These are phyloP conservation scores for Solioccasus polychromus DNA, from an alignment of 768 basidiomycete genomes.

Conservation along the genomic window DNA sequence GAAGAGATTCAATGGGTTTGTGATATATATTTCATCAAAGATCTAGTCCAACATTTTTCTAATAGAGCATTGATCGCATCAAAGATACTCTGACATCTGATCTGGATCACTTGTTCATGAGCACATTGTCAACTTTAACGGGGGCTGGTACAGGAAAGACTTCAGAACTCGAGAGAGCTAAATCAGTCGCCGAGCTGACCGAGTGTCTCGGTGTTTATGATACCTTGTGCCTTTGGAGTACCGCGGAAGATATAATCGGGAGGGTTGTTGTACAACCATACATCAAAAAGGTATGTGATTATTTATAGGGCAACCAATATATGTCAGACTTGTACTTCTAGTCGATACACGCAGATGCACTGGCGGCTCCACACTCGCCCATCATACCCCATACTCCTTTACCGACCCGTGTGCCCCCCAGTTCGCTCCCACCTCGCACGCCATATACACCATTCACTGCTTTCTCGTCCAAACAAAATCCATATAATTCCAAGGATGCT, in stretches of 20 bases:
- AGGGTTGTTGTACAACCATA: conserved; percentile 71
- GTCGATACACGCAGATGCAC: conserved; percentile 73
- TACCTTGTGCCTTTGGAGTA: conserved; percentile 72
- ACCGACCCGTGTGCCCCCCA: conserved; percentile 11
- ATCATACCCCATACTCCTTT: conserved; percentile 77
- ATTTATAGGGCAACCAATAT: not conserved
- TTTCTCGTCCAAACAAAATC: conserved; percentile 40
- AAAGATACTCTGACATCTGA: conserved; percentile 83
- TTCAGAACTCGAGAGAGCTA: conserved; percentile 64
- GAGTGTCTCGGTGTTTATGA: conserved; percentile 84
- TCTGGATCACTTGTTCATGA: conserved; percentile 77
- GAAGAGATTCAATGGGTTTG: conserved; percentile 83
- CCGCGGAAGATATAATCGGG: conserved; percentile 85
- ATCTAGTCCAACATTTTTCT: conserved; percentile 5
- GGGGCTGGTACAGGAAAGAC: conserved; percentile 46
- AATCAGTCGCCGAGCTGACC: conserved; percentile 60
- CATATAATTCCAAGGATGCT: conserved; percentile 32
- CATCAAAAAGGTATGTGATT: conserved; percentile 60
- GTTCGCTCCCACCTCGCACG: conserved; percentile 48
- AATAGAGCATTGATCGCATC: conserved; percentile 79
- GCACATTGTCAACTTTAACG: conserved; percentile 52
- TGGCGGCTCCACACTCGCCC: conserved; percentile 69
- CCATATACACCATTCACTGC: conserved; percentile 54
- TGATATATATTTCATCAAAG: conserved; percentile 21
- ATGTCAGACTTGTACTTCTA: conserved; percentile 28